Percentiles rank a stretch among this genome's conserved stretches.
phyloP scores from a whole-genome alignment of 352 stramenopile genomes.

The Phytophthora citricola region DNA sequence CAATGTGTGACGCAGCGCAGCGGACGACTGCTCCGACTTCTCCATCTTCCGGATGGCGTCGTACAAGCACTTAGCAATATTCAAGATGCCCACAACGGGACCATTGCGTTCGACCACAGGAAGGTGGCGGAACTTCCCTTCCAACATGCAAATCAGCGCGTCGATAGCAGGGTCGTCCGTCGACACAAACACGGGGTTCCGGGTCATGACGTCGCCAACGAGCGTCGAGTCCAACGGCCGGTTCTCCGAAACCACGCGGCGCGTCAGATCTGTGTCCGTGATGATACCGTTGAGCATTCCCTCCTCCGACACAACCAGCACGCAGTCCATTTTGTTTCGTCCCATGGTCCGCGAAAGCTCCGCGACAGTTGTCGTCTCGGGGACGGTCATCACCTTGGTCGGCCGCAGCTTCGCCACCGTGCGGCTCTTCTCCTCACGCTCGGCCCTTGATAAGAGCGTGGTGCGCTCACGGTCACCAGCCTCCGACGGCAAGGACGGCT shows the following conservation, averaged over 20 bases:
- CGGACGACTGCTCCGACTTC: conserved; percentile 84
- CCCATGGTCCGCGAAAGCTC: conserved; percentile 90
- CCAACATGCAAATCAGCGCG: conserved; percentile 85
- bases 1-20: conserved; percentile 73
- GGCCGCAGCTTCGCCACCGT: conserved; percentile 84
- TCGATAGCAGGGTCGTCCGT: conserved; percentile 87
- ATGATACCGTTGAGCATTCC: conserved; percentile 95
- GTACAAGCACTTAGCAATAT: conserved; percentile 99
- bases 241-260: conserved; percentile 85
- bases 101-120: conserved; percentile 83
- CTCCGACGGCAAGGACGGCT: conserved; percentile 50
- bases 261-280: conserved; percentile 92
- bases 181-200: conserved; percentile 84
- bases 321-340: conserved; percentile 91
- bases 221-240: conserved; percentile 69
- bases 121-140: conserved; percentile 89
- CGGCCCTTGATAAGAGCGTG: conserved; percentile 61
- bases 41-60: conserved; percentile 98
- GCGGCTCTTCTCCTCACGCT: conserved; percentile 75
- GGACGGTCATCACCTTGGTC: conserved; percentile 91
- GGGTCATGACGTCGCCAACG: conserved; percentile 86
- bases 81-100: conserved; percentile 95
- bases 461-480: conserved; percentile 55
- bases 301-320: conserved; percentile 91
- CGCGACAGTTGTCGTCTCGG: conserved; percentile 80